These are phyloP conservation scores for Biscutella laevigata DNA, from an alignment of 441 rosid genomes.

Conservation along the genomic window DNA sequence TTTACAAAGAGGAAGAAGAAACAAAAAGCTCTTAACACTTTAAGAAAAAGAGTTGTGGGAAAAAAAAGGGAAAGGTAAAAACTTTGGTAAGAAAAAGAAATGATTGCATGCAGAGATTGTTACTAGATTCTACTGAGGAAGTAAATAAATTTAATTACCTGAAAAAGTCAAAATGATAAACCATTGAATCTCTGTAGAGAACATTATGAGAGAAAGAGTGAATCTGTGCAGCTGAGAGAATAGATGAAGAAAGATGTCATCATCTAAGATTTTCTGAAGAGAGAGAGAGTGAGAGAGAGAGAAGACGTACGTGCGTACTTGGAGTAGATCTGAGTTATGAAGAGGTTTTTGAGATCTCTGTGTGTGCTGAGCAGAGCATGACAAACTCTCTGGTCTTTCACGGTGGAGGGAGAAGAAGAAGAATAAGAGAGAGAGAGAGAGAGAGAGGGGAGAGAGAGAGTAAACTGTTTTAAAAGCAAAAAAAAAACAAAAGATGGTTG, in stretches of 20 bases:
- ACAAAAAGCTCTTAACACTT: slow-evolving; percentile 10
- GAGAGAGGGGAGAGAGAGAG: not conserved
- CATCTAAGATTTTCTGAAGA: slow-evolving; percentile 14
- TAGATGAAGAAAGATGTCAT: slow-evolving; percentile 10
- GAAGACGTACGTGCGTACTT: slow-evolving; percentile 8
- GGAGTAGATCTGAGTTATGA: slow-evolving; percentile 11
- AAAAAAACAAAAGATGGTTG: slow-evolving; percentile 17
- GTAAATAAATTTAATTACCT: slow-evolving; percentile 6
- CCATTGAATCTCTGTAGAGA: not conserved
- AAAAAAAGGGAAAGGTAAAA: slow-evolving; percentile 18
- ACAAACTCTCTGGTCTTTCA: slow-evolving; percentile 21
- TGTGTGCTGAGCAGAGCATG: slow-evolving; percentile 14
- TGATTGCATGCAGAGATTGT: slow-evolving; percentile 23
- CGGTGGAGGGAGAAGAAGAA: too few species aligned
- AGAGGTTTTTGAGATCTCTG: slow-evolving; percentile 17
- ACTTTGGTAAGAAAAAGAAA: not conserved
- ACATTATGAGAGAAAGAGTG: slow-evolving; percentile 14
- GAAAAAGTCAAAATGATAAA: slow-evolving; percentile 18
- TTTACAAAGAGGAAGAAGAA: not conserved
- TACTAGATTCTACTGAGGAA: not conserved
- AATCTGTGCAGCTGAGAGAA: slow-evolving; percentile 6
- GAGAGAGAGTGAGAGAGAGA: slow-evolving; percentile 1
- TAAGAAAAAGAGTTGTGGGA: slow-evolving; percentile 25
- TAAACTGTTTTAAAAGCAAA: slow-evolving; percentile 11
- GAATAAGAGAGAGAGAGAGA: not conserved